Conservation (phyloP, 2,329 filamentous ascomycete genomes). For the Coniosporium tulheliwenetii region DNA sequence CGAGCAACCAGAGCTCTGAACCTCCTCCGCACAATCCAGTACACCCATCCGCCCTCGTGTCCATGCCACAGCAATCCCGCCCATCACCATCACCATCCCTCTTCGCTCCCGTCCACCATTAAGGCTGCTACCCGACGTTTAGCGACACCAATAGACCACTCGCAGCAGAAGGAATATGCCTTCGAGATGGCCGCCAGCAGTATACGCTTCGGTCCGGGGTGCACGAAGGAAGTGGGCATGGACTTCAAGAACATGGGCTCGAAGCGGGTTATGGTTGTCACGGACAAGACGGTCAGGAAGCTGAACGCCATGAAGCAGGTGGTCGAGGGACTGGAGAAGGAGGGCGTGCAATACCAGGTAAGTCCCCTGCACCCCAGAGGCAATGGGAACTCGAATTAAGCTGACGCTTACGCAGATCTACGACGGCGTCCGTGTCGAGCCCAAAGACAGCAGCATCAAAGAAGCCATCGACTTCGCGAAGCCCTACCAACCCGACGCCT, state of each 20-base stretch:
- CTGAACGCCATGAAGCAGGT: slow-evolving; percentile 84
- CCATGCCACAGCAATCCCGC: slow-evolving; percentile 86
- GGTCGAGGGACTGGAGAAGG: slow-evolving; percentile 58
- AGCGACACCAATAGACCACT: slow-evolving; percentile 61
- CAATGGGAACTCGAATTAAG: too few relatives aligned
- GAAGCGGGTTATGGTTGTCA: slow-evolving; percentile 81
- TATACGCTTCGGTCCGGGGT: slow-evolving; percentile 85
- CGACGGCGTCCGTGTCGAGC: slow-evolving; percentile 69
- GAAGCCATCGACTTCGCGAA: slow-evolving; percentile 81
- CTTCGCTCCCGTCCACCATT: slow-evolving; percentile 19
- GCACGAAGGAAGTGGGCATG: slow-evolving; percentile 95
- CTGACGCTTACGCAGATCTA: slow-evolving; percentile 34
- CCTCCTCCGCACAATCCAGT: slow-evolving; percentile 79
- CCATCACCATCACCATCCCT: slow-evolving; percentile 46
- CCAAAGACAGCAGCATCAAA: slow-evolving; percentile 84
- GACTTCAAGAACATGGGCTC: slow-evolving; percentile 85
- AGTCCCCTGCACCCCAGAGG: too few relatives aligned
- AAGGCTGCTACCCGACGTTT: slow-evolving; percentile 44
- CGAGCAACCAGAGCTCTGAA: slow-evolving; percentile 46
- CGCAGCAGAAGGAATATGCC: slow-evolving; percentile 81
- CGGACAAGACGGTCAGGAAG: slow-evolving; percentile 66
- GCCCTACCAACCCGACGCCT: slow-evolving; percentile 68
- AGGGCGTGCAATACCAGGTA: slow-evolving; percentile 61
- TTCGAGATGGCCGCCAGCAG: slow-evolving; percentile 97
- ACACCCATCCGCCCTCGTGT: slow-evolving; percentile 71